Conservation (phyloP, 2,329 filamentous ascomycete genomes). For the Ophiostoma himal-ulmi region DNA sequence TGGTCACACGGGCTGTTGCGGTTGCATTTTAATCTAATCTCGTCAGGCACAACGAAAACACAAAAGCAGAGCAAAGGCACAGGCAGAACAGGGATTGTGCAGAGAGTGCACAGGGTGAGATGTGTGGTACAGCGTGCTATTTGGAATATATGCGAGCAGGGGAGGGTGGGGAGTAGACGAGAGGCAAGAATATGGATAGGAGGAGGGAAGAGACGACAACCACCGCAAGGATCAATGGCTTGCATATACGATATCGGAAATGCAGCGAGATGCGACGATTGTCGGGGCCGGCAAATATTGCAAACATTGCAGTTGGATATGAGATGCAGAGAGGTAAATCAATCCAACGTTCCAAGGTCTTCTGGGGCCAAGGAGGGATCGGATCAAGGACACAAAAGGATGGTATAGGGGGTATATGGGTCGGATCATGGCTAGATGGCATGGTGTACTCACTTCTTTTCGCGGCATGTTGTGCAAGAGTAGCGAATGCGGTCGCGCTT, state of each 20-base stretch:
- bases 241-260: neutral
- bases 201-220: neutral
- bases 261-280: neutral
- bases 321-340: neutral
- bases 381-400: neutral
- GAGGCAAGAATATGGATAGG: neutral
- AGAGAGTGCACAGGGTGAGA: neutral
- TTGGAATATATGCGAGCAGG: neutral
- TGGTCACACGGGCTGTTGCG: conserved; percentile 31
- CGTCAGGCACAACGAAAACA: conserved; percentile 11
- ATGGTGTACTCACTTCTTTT: conserved; percentile 32
- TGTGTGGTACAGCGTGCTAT: conserved; percentile 1
- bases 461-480: conserved; percentile 34
- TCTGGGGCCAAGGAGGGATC: neutral
- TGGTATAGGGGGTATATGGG: neutral
- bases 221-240: neutral
- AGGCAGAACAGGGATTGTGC: neutral
- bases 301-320: neutral
- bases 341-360: neutral
- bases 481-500: conserved; percentile 33
- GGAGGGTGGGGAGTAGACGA: neutral
- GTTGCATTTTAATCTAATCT: conserved; percentile 30
- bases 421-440: neutral
- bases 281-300: neutral
- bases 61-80: neutral